Evolutionary conservation across 2,329 filamentous ascomycete genomes (phyloP), one percentile per base, ranked within the genome.

Genomic region (Curvularia hawaiiensis): DNA sequence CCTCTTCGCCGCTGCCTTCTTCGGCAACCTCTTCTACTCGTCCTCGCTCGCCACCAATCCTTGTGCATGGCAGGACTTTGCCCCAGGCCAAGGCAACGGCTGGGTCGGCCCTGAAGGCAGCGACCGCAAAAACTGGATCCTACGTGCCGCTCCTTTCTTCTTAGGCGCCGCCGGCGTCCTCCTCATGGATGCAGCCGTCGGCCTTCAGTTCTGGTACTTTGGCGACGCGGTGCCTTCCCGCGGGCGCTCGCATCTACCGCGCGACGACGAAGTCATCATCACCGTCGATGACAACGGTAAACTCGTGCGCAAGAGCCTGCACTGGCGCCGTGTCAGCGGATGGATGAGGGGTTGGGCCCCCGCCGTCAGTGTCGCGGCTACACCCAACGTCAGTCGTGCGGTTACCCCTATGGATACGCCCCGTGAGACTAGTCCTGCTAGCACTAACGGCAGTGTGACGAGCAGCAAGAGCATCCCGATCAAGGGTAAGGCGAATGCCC

Each of bases 341-440:
- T 88, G 85, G 85, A 87, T 88, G 85, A 79, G 85, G 58, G 86
- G 86, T 2, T 88, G 86, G 86, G 82, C 87, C 35, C 86, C 86
- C 1, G 80, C 76, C 52, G 75, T 81, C 26, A 77, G 75, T 59
- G 76, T 77, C 8, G 71, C 72, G 6, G 75, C 67, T 0, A 75
- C 73, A 4, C 74, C 74, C 4, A 71, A 62, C 45, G 65, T 59
- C 0, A 74, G 70, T 52, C 64, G 71, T 1, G 67, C 68, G 1
- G 48, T 49, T 1, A 76, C 73, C 22, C 74, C 74, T 2, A 65
- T 63, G 3, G 58, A 67, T 41, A 62, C 65, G 20, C 63, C 64
- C 10, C 62, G 66, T 14, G 64, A 51, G 26, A 49, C 11, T 22
- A 68, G 64, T 52, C 67, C 67, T 0, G 57, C 50, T n/a, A 59